These are phyloP conservation scores for Colletotrichum endophyticum DNA, from an alignment of 2,329 filamentous ascomycete species.

Conservation along the genomic window DNA sequence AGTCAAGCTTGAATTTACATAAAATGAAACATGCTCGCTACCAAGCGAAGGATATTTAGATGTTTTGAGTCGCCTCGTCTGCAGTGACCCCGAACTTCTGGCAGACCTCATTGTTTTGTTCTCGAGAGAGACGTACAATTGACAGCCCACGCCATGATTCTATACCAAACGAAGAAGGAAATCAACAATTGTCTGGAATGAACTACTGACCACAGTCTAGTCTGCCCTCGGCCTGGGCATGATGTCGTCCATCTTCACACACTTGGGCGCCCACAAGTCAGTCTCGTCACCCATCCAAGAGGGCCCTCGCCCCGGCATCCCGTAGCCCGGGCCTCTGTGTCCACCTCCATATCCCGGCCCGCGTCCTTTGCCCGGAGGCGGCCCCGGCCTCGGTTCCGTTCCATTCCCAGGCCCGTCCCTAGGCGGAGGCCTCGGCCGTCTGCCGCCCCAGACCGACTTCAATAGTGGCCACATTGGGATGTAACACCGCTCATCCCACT, in stretches of 20 bases:
- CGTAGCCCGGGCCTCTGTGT: neutral
- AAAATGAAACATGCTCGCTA: neutral
- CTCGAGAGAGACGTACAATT: neutral
- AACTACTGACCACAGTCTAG: neutral
- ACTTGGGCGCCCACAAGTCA: constrained; percentile 31
- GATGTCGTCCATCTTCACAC: constrained; percentile 24
- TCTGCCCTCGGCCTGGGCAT: constrained; percentile 10
- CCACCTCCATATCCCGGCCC: neutral
- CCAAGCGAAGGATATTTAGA: neutral
- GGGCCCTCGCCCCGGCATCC: constrained; percentile 6
- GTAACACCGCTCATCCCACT: constrained; percentile 48
- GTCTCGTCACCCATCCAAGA: constrained; percentile 22
- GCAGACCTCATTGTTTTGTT: neutral
- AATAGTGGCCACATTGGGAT: constrained; percentile 57
- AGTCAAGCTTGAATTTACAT: neutral
- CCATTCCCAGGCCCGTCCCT: neutral
- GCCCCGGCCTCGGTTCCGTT: constrained; percentile 4
- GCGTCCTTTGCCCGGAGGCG: neutral
- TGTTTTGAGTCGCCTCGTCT: neutral
- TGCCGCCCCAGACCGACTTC: constrained; percentile 1
- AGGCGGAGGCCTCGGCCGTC: constrained; percentile 15
- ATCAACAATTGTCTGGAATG: neutral
- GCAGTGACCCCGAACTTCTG: neutral
- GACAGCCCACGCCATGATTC: neutral
- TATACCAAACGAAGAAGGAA: neutral